phyloP scores from a whole-genome alignment of 192 early-diverging fungal species.

The Podila horticola region DNA sequence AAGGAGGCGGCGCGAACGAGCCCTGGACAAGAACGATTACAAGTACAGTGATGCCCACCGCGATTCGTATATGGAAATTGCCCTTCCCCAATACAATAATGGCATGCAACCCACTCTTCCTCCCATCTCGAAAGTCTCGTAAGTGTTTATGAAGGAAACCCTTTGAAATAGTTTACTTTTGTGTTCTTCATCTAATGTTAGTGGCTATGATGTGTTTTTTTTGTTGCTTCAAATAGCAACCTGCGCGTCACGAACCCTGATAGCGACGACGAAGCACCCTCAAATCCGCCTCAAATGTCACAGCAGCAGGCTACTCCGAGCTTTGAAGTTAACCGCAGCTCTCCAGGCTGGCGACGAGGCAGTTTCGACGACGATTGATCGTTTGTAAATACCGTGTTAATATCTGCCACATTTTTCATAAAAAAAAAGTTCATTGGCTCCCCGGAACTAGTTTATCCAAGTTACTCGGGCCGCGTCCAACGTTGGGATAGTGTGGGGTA shows the following conservation, averaged over 20 bases:
- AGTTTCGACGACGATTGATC: conserved; percentile 48
- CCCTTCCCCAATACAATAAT: conserved; percentile 42
- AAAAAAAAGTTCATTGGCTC: not conserved
- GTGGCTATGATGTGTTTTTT: no score
- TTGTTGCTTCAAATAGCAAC: conserved; percentile 14
- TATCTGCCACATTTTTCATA: not conserved
- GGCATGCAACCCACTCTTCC: conserved; percentile 35
- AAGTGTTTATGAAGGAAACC: not conserved
- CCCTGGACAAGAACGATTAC: conserved; percentile 5
- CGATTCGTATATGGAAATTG: conserved; percentile 28
- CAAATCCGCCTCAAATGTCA: not conserved
- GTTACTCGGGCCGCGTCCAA: no score
- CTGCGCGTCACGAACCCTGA: conserved; percentile 50
- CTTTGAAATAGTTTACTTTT: not conserved
- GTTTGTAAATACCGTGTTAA: not conserved
- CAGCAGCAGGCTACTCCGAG: conserved; percentile 1
- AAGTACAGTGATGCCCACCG: conserved; percentile 27
- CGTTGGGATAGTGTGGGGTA: no score
- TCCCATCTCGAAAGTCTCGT: conserved; percentile 40
- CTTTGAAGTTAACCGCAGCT: conserved; percentile 35
- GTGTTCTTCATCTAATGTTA: not conserved
- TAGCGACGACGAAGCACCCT: conserved; percentile 29
- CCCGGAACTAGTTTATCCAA: not conserved
- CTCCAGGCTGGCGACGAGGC: conserved; percentile 45
- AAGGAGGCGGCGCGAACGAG: conserved; percentile 21